Evolutionary conservation across 805 yeast species (phyloP).

Genomic region (Kazachstania taianensis): DNA sequence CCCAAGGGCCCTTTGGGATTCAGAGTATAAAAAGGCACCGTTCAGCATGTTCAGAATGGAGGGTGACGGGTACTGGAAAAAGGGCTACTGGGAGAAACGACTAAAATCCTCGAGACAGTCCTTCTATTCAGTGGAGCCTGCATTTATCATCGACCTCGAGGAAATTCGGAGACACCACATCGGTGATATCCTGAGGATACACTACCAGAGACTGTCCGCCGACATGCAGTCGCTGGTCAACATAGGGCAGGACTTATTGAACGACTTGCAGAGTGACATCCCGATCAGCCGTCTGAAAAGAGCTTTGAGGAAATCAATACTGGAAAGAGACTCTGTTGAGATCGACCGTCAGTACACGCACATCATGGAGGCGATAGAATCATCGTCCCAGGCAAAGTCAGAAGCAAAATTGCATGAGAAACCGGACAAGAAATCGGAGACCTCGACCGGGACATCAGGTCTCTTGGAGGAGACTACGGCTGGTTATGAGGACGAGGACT

Average conservation of each 20-base stretch:
- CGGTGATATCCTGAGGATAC: conserved; percentile 74
- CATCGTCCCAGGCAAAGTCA: background rate
- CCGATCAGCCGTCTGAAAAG: conserved; percentile 10
- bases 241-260: conserved; percentile 90
- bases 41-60: conserved; percentile 73
- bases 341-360: background rate
- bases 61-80: conserved; percentile 80
- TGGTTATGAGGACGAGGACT: too few relatives aligned
- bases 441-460: too few relatives aligned
- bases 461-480: too few relatives aligned
- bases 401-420: background rate
- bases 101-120: conserved; percentile 41
- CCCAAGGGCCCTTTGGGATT: conserved; percentile 50
- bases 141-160: conserved; percentile 68
- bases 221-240: conserved; percentile 75
- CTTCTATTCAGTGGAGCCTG: conserved; percentile 76
- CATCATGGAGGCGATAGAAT: background rate
- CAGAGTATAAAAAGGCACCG: conserved; percentile 29
- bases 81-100: conserved; percentile 75
- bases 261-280: conserved; percentile 60
- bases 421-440: too few relatives aligned
- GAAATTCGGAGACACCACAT: conserved; percentile 55
- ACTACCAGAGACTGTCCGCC: conserved; percentile 70
- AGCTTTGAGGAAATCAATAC: background rate
- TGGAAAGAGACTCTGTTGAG: too few relatives aligned